Conservation (phyloP, 371 early-diverging fungal species). For the Smittium culicis region DNA sequence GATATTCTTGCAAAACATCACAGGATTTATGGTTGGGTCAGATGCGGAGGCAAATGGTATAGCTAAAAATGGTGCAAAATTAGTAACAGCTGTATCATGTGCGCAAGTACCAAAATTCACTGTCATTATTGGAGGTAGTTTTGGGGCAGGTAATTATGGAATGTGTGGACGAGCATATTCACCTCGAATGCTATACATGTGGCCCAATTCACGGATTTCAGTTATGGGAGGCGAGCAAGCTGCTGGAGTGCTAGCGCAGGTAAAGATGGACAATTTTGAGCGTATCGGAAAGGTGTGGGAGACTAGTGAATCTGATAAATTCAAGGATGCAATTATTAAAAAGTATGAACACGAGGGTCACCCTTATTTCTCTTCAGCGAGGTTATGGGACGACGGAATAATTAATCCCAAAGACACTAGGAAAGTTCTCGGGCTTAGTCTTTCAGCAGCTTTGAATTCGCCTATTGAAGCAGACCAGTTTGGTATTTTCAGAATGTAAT, state of each 20-base stretch:
- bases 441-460: constrained; percentile 70
- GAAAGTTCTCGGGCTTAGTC: constrained; percentile 66
- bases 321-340: constrained; percentile 74
- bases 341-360: constrained; percentile 90
- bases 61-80: constrained; percentile 95
- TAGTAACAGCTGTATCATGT: constrained; percentile 92
- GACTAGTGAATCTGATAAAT: constrained; percentile 52
- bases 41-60: constrained; percentile 94
- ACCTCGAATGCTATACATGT: constrained; percentile 93
- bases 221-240: constrained; percentile 99
- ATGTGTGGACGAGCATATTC: constrained; percentile 96
- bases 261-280: constrained; percentile 68
- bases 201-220: constrained; percentile 89
- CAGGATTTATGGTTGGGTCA: constrained; percentile 95
- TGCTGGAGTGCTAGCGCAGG: constrained; percentile 83
- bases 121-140: constrained; percentile 81
- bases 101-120: constrained; percentile 94
- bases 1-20: constrained; percentile 92
- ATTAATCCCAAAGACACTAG: constrained; percentile 88
- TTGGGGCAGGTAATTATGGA: constrained; percentile 93
- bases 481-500: constrained; percentile 96
- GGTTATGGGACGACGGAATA: constrained; percentile 96
- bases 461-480: constrained; percentile 64
- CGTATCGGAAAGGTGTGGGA: constrained; percentile 56
- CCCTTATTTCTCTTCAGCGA: constrained; percentile 79